Base-by-base conservation (phyloP, 148 eudicot genomes). In the Simmondsia chinensis region DNA sequence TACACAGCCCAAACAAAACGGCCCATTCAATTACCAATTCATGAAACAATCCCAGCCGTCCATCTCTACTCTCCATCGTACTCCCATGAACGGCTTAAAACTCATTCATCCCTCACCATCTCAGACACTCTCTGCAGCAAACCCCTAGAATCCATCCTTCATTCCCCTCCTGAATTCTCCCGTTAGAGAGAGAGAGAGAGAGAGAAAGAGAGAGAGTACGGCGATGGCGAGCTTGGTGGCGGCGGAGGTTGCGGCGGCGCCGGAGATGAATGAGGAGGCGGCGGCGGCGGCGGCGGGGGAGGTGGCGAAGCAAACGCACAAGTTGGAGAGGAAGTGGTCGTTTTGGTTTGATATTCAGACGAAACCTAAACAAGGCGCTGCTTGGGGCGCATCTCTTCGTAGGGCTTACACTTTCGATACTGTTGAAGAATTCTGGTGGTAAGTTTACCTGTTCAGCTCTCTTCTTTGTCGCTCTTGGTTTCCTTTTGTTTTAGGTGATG, bases 341-440 rank as follows among this genome's bases (percentile, higher is more conserved):
- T 91, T 91, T 53, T 91, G 99, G 99, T 75, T 63, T 42, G 99
- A 91, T 46, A 79, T 77, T 50, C 84, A 79, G 43, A 73, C 95
- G 0, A 85, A 76, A 41, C 86, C 85, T 14, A 91, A 85, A 52
- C 95, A 74, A 57, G 97, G 97, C 44, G 95, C 83, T 46, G 89
- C 73, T 38, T 91, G 97, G 97, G 97, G 94, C 27, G 33, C 65
- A 27, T 57, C 80, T 39, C 88, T 85, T 18, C 75, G 76, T 34
- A 79, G 79, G 23, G 79, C 54, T 23, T 85, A 76, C 34, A 82
- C 94, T 18, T 91, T 86, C 69, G 77, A 86, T 9, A 79, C 99
- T 3, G 83, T 86, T 7, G 96, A 91, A 57, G 94, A 91, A 51
- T 91, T 91, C 45, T 91, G 95, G 99, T 70, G 94, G 99, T 91